Evolutionary conservation across 306 rosid genomes (phyloP).

Genomic region (Calophaca sinica): DNA sequence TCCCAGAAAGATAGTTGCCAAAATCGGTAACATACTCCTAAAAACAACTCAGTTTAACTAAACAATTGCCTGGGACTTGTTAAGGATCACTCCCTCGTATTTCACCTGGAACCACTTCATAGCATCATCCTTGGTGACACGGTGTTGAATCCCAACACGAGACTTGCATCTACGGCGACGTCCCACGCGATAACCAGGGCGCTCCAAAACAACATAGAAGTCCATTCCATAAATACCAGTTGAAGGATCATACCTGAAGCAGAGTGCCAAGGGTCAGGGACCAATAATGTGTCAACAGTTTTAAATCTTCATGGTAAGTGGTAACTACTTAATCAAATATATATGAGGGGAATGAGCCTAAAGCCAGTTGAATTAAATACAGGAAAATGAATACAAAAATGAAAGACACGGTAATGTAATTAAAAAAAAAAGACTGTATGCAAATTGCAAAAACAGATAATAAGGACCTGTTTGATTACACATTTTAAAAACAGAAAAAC

Average conservation of each 20-base stretch:
- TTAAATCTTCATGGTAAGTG: background rate
- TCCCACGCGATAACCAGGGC: conserved; percentile 86
- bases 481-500: no score
- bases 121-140: conserved; percentile 85
- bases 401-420: background rate
- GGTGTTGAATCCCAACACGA: conserved; percentile 83
- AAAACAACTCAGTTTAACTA: conserved; percentile 41
- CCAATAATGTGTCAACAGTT: background rate
- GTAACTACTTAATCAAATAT: background rate
- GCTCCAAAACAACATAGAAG: conserved; percentile 80
- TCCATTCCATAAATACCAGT: conserved; percentile 94
- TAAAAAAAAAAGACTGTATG: background rate
- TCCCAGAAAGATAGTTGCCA: conserved; percentile 35
- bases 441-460: conserved; percentile 13
- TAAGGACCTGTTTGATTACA: no score
- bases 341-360: background rate
- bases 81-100: conserved; percentile 89
- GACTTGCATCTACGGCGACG: conserved; percentile 86
- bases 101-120: conserved; percentile 98
- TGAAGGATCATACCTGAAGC: conserved; percentile 80
- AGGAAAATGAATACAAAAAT: background rate
- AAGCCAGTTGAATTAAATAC: background rate
- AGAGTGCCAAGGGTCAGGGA: background rate
- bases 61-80: conserved; percentile 70
- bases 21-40: conserved; percentile 41